Percentiles rank a stretch among this genome's conserved stretches.
Evolutionary conservation across 2,329 filamentous ascomycete genomes (phyloP).

Genomic region (Fusarium sp.): DNA sequence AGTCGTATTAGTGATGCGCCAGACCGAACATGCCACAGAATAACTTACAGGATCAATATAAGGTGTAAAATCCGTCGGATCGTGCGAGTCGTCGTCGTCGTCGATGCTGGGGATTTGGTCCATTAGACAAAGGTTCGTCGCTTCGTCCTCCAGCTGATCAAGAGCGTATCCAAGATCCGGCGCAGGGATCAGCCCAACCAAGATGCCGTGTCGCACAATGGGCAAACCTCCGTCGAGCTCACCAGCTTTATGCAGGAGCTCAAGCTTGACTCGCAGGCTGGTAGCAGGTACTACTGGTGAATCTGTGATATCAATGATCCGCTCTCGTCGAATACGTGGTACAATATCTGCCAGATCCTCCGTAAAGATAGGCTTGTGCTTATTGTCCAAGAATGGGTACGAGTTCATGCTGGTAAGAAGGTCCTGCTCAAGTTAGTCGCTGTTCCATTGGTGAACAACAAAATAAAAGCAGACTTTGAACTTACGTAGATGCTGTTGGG

Average conservation of each 20-base stretch:
- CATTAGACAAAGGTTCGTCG: constrained; percentile 84
- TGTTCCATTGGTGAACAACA: neutral
- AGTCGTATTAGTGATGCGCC: constrained; percentile 26
- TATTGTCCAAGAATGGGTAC: constrained; percentile 97
- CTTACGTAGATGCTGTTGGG: constrained; percentile 90
- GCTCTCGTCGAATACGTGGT: constrained; percentile 77
- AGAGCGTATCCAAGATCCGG: constrained; percentile 94
- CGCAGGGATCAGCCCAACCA: constrained; percentile 92
- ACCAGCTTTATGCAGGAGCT: constrained; percentile 83
- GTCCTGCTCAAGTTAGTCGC: constrained; percentile 66
- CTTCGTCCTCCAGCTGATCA: constrained; percentile 84
- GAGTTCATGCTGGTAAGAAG: constrained; percentile 96
- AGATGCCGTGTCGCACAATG: constrained; percentile 80
- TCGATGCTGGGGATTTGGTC: constrained; percentile 72
- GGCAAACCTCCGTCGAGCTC: constrained; percentile 94
- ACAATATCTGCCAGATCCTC: constrained; percentile 90
- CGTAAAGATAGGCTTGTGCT: constrained; percentile 91
- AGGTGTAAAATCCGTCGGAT: constrained; percentile 87
- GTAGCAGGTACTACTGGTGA: constrained; percentile 84
- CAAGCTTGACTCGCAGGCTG: constrained; percentile 83
- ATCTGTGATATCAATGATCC: constrained; percentile 88
- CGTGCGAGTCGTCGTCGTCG: constrained; percentile 72
- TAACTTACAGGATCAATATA: constrained; percentile 85
- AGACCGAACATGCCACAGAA: neutral
- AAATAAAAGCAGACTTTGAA: constrained; percentile 15